Percentiles rank a stretch among this genome's conserved stretches.
Evolutionary conservation across 108 stramenopile genomes (phyloP).

Genomic region (Bacterosira constricta): DNA sequence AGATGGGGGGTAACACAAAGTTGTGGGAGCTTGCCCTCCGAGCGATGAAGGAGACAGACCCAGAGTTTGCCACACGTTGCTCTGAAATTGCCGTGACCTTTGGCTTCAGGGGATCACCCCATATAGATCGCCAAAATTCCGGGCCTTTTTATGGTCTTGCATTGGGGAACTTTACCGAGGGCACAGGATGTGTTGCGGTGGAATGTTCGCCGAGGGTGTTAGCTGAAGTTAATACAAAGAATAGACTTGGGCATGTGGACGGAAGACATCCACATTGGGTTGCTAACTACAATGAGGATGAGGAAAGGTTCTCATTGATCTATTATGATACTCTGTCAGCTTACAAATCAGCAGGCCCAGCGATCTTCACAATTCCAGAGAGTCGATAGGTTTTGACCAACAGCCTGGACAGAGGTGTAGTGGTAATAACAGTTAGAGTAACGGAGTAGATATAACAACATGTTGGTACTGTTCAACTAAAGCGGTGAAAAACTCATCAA

Average conservation of each 20-base stretch:
- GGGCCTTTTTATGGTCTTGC: slow-evolving; percentile 46
- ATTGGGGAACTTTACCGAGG: slow-evolving; percentile 41
- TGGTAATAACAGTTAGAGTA: too few species aligned
- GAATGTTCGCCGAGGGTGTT: slow-evolving; percentile 36
- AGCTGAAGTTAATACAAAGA: slow-evolving; percentile 39
- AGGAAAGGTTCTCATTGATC: slow-evolving; percentile 36
- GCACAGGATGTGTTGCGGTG: slow-evolving; percentile 40
- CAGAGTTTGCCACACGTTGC: slow-evolving; percentile 36
- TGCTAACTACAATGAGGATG: slow-evolving; percentile 19
- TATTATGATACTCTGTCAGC: slow-evolving; percentile 34
- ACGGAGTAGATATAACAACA: too few species aligned
- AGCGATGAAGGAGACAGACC: slow-evolving; percentile 38
- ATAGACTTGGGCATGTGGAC: slow-evolving; percentile 47
- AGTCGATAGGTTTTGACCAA: too few species aligned
- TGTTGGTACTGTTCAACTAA: too few species aligned
- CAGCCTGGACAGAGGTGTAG: too few species aligned
- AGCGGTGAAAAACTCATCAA: too few species aligned
- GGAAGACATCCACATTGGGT: slow-evolving; percentile 55
- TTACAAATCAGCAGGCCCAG: slow-evolving; percentile 33
- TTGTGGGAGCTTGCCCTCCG: slow-evolving; percentile 43
- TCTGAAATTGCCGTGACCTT: slow-evolving; percentile 54
- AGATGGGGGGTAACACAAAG: slow-evolving; percentile 19
- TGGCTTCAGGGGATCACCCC: slow-evolving; percentile 48
- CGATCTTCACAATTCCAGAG: slow-evolving; percentile 20
- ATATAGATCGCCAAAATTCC: slow-evolving; percentile 55